phyloP scores from a whole-genome alignment of 2,329 filamentous ascomycete genomes.

The Penicillium hesseltinei region DNA sequence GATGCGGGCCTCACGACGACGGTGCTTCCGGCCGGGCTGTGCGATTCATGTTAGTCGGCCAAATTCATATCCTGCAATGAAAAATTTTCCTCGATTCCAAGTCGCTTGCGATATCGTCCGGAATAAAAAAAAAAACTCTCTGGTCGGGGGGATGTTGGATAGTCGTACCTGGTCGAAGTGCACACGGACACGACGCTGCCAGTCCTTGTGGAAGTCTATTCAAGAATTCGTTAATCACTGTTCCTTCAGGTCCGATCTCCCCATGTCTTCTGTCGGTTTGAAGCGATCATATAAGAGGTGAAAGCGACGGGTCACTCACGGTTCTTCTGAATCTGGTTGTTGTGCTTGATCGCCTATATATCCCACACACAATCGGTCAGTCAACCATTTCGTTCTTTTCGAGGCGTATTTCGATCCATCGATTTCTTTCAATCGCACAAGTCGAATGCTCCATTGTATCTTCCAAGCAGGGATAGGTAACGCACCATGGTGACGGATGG shows the following conservation, averaged over 20 bases:
- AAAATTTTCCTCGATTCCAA: constrained; percentile 17
- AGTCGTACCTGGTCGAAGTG: constrained; percentile 98
- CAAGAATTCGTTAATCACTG: constrained; percentile 29
- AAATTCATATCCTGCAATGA: constrained; percentile 9
- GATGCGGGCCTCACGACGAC: constrained; percentile 85
- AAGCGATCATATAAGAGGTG: constrained; percentile 2
- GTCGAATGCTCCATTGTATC: constrained; percentile 11
- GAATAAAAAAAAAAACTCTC: constrained; percentile 9
- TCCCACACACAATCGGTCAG: constrained; percentile 31
- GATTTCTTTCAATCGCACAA: constrained; percentile 14
- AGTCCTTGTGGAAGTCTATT: constrained; percentile 98
- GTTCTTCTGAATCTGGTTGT: constrained; percentile 97
- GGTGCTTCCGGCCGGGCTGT: constrained; percentile 94
- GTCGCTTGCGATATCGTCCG: constrained; percentile 19
- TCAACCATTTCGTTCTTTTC: constrained; percentile 18
- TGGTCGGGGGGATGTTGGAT: constrained; percentile 25
- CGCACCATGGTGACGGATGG: constrained; percentile 54
- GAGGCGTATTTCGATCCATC: constrained; percentile 9
- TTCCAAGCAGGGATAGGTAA: constrained; percentile 23
- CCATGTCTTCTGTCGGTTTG: constrained; percentile 15
- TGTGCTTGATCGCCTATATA: constrained; percentile 94
- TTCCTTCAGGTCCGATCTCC: constrained; percentile 21
- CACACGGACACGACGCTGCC: constrained; percentile 97
- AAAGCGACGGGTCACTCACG: constrained; percentile 56
- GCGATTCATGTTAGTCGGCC: constrained; percentile 36